phyloP scores from a whole-genome alignment of 331 rosid genomes.

The Acacia concinna region DNA sequence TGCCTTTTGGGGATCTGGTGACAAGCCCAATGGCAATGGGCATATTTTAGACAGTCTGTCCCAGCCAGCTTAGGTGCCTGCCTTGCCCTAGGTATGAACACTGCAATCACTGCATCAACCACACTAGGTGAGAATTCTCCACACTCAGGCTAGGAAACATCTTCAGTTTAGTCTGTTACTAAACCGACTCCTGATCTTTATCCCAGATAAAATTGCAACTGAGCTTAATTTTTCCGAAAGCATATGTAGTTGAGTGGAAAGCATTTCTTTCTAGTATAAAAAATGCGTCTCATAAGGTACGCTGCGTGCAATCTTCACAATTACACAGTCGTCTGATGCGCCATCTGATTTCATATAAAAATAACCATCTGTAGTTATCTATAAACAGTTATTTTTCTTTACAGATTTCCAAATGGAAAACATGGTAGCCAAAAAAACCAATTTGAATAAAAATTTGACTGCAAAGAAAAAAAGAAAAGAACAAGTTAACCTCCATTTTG shows the following conservation, averaged over 20 bases:
- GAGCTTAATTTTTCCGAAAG: constrained; percentile 9
- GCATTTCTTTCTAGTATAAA: background rate
- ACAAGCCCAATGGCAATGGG: constrained; percentile 26
- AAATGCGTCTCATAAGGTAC: no score
- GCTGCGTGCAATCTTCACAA: constrained; percentile 2
- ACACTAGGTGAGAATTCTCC: background rate
- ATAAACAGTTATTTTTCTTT: constrained; percentile 29
- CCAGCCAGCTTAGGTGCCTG: constrained; percentile 3
- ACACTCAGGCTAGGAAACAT: constrained; percentile 12
- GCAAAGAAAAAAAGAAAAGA: constrained; percentile 33
- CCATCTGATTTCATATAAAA: constrained; percentile 1
- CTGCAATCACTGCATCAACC: constrained; percentile 8
- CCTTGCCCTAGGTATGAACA: constrained; percentile 9
- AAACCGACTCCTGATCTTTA: background rate
- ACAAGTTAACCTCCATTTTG: background rate
- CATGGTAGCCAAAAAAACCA: background rate
- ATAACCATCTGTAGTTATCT: background rate
- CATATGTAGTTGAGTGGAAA: background rate
- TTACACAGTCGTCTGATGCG: background rate
- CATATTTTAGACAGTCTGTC: constrained; percentile 31
- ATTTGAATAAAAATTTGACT: background rate
- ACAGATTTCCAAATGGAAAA: constrained; percentile 7
- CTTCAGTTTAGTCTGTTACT: background rate
- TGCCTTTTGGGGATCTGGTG: constrained; percentile 57
- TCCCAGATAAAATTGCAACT: constrained; percentile 14